Evolutionary conservation across 352 stramenopile genomes (phyloP), one percentile per base, ranked within the genome.

Genomic region (Phytophthora cryptogea): DNA sequence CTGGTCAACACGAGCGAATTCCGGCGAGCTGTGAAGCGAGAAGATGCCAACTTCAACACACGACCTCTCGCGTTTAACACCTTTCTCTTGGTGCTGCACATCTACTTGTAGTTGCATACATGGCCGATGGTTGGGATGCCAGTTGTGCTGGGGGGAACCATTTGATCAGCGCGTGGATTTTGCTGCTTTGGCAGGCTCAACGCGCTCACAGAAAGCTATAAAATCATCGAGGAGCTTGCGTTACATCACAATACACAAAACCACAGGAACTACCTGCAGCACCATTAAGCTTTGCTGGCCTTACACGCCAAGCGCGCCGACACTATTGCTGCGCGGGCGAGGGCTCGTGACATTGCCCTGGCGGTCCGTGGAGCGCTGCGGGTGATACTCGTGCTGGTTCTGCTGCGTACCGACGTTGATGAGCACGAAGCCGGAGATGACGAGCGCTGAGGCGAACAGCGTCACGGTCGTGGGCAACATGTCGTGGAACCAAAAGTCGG

Each of bases 401-500:
- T 85, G 78, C 68, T 86, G 87, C 6, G 76, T 86, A 44, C 71
- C 78, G 41, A 86, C 57, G 45, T 81, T 83, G 49, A 86, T 88
- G 40, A 89, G 56, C 37, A 94, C 62, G 58, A 96, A 96, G 16
- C 85, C 85, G 2, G 56, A 60, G 51, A 92, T 72, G 30, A 96
- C 86, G 20, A 91, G 67, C 41, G 60, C 45, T 13, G 85, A 89
- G 31, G 81, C 82, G 37, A 90, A 26, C n/a, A 84, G 35, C 30
- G 82, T 86, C n/a, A 90, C 54, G 28, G 61, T 61, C 8, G 66
- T 75, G 1, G 87, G 85, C 42, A 73, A 42, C 33, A 86, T 63
- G 26, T 64, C 51, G 51, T 89, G 71, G 45, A 90, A 76, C 41
- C 87, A 74, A 59, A 75, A 85, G 70, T 99, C 96, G 51, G 89